These are phyloP conservation scores for Penicillium ucsense DNA, from an alignment of 495 filamentous ascomycete genomes.

Conservation along the genomic window DNA sequence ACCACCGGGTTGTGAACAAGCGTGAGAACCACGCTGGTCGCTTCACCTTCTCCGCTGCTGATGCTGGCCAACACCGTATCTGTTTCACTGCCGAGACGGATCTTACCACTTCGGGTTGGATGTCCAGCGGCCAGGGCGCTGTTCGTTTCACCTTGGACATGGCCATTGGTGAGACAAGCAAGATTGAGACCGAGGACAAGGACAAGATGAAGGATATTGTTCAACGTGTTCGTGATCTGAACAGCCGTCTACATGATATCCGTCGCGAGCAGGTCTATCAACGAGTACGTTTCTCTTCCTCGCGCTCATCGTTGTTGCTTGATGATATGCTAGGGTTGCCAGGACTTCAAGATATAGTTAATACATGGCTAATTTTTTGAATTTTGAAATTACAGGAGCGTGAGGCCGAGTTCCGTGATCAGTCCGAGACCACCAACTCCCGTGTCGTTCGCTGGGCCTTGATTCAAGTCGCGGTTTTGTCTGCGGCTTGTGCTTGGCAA, in stretches of 20 bases:
- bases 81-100: conserved; percentile 78
- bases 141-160: conserved; percentile 81
- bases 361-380: not conserved
- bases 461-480: conserved; percentile 81
- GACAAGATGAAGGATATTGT: conserved; percentile 87
- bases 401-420: conserved; percentile 95
- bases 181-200: conserved; percentile 91
- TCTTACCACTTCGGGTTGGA: conserved; percentile 54
- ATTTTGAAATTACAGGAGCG: conserved; percentile 56
- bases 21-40: conserved; percentile 64
- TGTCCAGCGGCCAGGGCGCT: conserved; percentile 58
- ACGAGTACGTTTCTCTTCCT: conserved; percentile 48
- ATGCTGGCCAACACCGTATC: conserved; percentile 86
- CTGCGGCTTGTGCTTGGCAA: conserved; percentile 92
- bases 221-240: conserved; percentile 81
- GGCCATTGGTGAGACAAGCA: conserved; percentile 89
- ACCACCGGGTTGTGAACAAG: conserved; percentile 89
- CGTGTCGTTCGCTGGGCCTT: conserved; percentile 91
- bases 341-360: no score
- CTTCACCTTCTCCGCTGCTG: conserved; percentile 94
- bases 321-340: no score
- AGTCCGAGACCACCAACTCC: conserved; percentile 86
- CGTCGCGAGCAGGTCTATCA: conserved; percentile 93
- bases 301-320: no score
- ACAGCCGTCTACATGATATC: conserved; percentile 80